Percentiles rank a stretch among this genome's conserved stretches.
Conservation (phyloP, 345 rosid genomes). For the Cardamine chenopodiifolia region DNA sequence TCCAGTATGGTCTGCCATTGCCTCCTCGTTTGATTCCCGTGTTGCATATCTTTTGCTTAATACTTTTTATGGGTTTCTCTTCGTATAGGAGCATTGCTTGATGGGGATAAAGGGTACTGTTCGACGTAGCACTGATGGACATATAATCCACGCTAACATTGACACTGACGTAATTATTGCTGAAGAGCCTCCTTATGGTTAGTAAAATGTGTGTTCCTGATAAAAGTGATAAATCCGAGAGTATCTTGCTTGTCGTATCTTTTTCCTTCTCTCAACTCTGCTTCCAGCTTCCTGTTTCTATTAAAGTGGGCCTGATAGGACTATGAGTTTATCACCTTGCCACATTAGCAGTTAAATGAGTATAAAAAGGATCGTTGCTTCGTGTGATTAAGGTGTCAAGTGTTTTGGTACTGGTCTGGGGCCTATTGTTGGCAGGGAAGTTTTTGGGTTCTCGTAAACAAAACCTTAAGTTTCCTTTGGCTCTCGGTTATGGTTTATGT, state of each 20-base stretch:
- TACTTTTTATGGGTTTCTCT: slow-evolving; percentile 20
- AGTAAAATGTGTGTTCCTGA: slow-evolving; percentile 42
- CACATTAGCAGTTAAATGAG: not conserved
- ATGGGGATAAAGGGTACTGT: slow-evolving; percentile 99
- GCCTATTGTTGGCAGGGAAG: not conserved
- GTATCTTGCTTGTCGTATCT: not conserved
- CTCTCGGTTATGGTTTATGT: not conserved
- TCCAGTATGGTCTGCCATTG: slow-evolving; percentile 40
- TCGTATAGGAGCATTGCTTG: slow-evolving; percentile 91
- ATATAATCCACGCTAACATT: slow-evolving; percentile 96
- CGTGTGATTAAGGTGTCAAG: not conserved
- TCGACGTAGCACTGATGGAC: slow-evolving; percentile 97
- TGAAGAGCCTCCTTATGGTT: slow-evolving; percentile 95
- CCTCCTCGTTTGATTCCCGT: not conserved
- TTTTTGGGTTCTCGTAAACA: not conserved
- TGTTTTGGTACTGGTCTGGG: slow-evolving; percentile 14
- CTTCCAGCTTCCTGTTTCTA: slow-evolving; percentile 2
- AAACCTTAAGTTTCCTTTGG: not conserved
- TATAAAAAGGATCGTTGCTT: slow-evolving; percentile 4
- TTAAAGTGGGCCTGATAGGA: not conserved
- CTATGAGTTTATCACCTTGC: not conserved
- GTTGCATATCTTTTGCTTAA: slow-evolving; percentile 19
- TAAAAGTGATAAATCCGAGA: not conserved
- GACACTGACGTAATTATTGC: slow-evolving; percentile 99
- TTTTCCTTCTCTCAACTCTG: slow-evolving; percentile 2